These are phyloP conservation scores for Fusarium sp. DNA, from an alignment of 2,329 filamentous ascomycete genomes.

Conservation along the genomic window DNA sequence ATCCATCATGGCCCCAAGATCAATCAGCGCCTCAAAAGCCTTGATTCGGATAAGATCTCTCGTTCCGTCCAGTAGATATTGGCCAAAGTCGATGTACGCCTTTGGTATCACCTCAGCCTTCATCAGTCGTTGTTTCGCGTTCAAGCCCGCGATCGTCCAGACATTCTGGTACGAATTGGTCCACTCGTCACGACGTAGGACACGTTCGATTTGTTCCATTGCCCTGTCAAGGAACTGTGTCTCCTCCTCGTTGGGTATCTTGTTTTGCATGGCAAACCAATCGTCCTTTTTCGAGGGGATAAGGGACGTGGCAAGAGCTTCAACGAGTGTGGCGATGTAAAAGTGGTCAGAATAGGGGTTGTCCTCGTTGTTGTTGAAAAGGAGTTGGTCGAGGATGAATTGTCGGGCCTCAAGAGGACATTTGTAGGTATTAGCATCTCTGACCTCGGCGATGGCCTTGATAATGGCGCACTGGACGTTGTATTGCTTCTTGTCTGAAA, in stretches of 20 bases:
- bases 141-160: slow-evolving; percentile 68
- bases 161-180: slow-evolving; percentile 72
- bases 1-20: slow-evolving; percentile 67
- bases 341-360: slow-evolving; percentile 89
- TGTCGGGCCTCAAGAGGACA: slow-evolving; percentile 80
- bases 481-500: slow-evolving; percentile 85
- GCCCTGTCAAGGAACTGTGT: slow-evolving; percentile 60
- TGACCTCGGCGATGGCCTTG: slow-evolving; percentile 77
- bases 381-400: slow-evolving; percentile 87
- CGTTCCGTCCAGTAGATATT: slow-evolving; percentile 71
- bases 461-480: slow-evolving; percentile 84
- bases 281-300: slow-evolving; percentile 59
- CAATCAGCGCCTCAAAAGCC: slow-evolving; percentile 68
- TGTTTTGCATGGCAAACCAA: slow-evolving; percentile 55
- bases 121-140: slow-evolving; percentile 69
- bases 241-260: slow-evolving; percentile 56
- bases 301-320: slow-evolving; percentile 65
- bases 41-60: slow-evolving; percentile 70
- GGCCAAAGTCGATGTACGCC: slow-evolving; percentile 63
- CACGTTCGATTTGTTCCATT: slow-evolving; percentile 70
- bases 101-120: slow-evolving; percentile 67
- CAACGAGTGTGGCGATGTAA: slow-evolving; percentile 83
- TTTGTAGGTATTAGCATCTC: slow-evolving; percentile 72
- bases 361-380: slow-evolving; percentile 92
- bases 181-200: slow-evolving; percentile 73